Evolutionary conservation across 78 protist species (phyloP).

Genomic region (Speleostelium caveatum): DNA sequence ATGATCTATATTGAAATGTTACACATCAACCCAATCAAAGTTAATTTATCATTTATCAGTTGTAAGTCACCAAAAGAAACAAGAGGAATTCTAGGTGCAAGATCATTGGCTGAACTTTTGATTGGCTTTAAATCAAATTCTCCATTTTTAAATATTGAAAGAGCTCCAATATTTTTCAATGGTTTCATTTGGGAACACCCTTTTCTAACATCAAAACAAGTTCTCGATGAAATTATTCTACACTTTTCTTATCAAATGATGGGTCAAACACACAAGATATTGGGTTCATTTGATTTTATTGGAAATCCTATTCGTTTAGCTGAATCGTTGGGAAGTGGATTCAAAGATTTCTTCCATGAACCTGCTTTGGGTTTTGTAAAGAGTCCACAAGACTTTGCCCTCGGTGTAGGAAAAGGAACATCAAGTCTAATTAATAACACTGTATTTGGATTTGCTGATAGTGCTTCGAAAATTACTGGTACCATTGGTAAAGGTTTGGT

Average conservation of each 20-base stretch:
- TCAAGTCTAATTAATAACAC: conserved; percentile 47
- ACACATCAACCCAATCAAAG: conserved; percentile 73
- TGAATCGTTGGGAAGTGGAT: conserved; percentile 73
- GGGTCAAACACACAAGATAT: conserved; percentile 65
- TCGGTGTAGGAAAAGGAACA: conserved; percentile 82
- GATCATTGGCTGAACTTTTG: conserved; percentile 62
- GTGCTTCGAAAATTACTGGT: conserved; percentile 72
- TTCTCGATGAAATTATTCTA: conserved; percentile 31
- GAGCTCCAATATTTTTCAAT: conserved; percentile 80
- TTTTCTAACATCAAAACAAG: conserved; percentile 32
- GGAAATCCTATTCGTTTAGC: conserved; percentile 81
- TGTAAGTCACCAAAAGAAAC: conserved; percentile 63
- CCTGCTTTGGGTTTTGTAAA: conserved; percentile 80
- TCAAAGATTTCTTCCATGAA: conserved; percentile 84
- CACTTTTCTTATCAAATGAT: conserved; percentile 35
- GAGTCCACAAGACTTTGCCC: conserved; percentile 86
- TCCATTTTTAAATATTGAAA: conserved; percentile 70
- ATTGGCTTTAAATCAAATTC: conserved; percentile 67
- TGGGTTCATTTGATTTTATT: conserved; percentile 71
- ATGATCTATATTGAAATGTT: conserved; percentile 78
- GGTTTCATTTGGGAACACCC: conserved; percentile 84
- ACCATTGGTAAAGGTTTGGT: conserved; percentile 75
- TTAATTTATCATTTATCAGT: conserved; percentile 52
- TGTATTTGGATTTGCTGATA: conserved; percentile 55
- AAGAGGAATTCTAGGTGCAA: conserved; percentile 34